Evolutionary conservation across 805 yeast genomes (phyloP).

Genomic region (Candida maesae): DNA sequence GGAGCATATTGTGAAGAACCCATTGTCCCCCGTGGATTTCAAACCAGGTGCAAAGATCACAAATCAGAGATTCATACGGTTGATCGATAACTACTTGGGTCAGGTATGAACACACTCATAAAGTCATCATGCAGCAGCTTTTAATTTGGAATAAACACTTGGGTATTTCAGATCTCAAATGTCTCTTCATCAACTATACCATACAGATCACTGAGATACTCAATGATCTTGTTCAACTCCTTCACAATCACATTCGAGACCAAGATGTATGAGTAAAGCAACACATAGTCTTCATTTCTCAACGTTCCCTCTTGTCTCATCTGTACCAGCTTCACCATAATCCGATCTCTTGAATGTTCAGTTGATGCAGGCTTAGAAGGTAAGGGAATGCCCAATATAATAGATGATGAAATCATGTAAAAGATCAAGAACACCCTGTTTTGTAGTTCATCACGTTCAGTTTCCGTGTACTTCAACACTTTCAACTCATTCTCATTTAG

Average conservation of each 20-base stretch:
- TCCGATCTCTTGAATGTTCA: conserved; percentile 65
- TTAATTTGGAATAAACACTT: not conserved
- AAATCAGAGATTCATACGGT: conserved; percentile 46
- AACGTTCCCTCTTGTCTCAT: conserved; percentile 42
- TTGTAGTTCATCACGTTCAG: conserved; percentile 66
- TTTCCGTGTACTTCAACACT: conserved; percentile 49
- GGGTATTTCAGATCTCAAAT: conserved; percentile 16
- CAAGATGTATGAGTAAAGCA: conserved; percentile 70
- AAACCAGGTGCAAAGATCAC: conserved; percentile 46
- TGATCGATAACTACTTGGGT: conserved; percentile 15
- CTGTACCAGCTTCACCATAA: conserved; percentile 61
- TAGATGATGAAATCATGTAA: conserved; percentile 74
- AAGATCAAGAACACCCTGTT: conserved; percentile 70
- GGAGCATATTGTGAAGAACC: conserved; percentile 58
- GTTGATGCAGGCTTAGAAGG: conserved; percentile 78
- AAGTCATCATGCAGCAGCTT: no score
- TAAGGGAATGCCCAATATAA: conserved; percentile 70
- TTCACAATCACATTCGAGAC: conserved; percentile 65
- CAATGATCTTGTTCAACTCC: conserved; percentile 57
- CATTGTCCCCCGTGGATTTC: conserved; percentile 57
- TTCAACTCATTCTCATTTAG: conserved; percentile 50
- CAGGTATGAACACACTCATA: no score
- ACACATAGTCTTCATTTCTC: conserved; percentile 69
- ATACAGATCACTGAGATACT: conserved; percentile 50
- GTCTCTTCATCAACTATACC: conserved; percentile 52